Base-by-base conservation (phyloP, 805 yeast genomes). In the Wickerhamiella hasegawae region DNA sequence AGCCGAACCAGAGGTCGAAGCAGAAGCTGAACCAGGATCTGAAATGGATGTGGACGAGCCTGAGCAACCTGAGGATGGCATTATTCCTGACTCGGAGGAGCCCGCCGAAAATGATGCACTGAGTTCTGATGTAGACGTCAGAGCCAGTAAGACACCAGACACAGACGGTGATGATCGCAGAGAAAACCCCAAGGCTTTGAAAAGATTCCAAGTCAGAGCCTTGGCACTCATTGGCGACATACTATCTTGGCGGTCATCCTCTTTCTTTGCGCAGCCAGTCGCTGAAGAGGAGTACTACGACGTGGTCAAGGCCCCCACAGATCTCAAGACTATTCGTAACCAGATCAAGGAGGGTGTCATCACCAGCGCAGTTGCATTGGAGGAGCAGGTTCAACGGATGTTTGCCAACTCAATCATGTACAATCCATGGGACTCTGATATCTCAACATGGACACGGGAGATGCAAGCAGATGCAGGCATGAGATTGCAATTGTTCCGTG, bases 371-470 rank as follows among this genome's bases (percentile, higher is more conserved):
- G 59, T 51, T 17, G 73, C 75, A 38, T 58, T 81, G 17, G 82
- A 80, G 44, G 59, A 77, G 34, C 81, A 76, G 41, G 60, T 81
- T 30, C 65, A 75, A 59, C 59, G 75, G 40, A 78, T 81, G 90
- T 78, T 76, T 57, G 77, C 87, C 34, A 81, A 81, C 53, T 81
- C 87, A 14, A 67, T 80, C 14, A 81, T 81, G 90, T 81, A 74
- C 57, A 80, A 81, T 53, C 69, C 69, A 45, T 64, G 71, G 41
- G 72, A 68, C 40, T 68, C 73, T 19, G 82, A 75, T 36, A 63
- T 77, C 40, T 70, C 68, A 29, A 53, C 56, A 25, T 67, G 80
- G 66, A 69, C 83, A 1, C 58, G 66, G 41, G 80, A 72, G 43
- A 78, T 81, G 87, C 73, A 70, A 58, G 58, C 62, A 28, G 90